Evolutionary conservation across 805 yeast species (phyloP).

Genomic region (Nakazawaea populi): DNA sequence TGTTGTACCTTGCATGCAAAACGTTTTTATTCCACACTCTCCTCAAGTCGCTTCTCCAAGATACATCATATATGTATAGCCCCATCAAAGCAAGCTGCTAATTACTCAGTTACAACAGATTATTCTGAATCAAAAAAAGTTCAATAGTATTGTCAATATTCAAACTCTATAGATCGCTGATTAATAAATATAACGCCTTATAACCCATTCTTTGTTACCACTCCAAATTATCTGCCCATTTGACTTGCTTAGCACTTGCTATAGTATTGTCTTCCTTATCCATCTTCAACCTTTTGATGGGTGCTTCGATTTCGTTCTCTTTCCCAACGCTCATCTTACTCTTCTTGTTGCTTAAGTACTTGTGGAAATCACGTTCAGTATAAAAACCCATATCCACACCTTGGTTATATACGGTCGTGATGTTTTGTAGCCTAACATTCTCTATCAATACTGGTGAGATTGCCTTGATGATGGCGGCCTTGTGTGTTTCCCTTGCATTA

Average conservation of each 20-base stretch:
- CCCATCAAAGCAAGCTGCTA: too few relatives aligned
- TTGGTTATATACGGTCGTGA: background rate
- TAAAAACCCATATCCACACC: constrained; percentile 22
- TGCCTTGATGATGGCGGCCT: constrained; percentile 31
- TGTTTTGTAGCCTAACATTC: background rate
- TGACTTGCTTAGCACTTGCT: constrained; percentile 2
- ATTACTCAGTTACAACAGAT: too few relatives aligned
- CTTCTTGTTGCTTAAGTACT: constrained; percentile 11
- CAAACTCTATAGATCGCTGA: too few relatives aligned
- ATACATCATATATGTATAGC: too few relatives aligned
- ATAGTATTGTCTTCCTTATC: background rate
- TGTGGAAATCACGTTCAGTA: constrained; percentile 19
- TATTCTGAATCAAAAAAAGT: too few relatives aligned
- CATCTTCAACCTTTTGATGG: constrained; percentile 1
- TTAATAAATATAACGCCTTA: too few relatives aligned
- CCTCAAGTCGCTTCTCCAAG: background rate
- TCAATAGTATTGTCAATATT: too few relatives aligned
- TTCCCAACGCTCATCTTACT: background rate
- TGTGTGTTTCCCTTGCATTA: constrained; percentile 23
- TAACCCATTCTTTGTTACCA: constrained; percentile 6
- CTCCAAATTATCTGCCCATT: constrained; percentile 13
- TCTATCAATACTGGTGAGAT: constrained; percentile 13
- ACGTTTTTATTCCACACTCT: constrained; percentile 4
- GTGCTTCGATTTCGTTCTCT: constrained; percentile 4
- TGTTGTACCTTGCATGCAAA: background rate